Conservation (phyloP, 306 rosid genomes). For the Clitoria ternatea region DNA sequence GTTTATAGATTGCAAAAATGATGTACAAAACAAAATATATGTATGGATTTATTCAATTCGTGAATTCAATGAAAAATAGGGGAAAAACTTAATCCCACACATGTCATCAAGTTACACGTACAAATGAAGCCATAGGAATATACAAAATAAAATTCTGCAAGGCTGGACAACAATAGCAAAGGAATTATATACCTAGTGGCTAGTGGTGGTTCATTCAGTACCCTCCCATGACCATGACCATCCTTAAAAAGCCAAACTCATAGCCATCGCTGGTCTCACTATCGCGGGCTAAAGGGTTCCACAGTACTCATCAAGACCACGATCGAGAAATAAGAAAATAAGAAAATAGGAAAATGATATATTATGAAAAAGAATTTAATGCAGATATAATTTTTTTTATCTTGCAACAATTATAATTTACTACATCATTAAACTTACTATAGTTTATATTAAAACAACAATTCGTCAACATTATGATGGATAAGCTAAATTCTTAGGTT, state of each 20-base stretch:
- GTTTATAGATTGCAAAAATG: background rate
- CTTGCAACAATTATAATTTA: too few species aligned
- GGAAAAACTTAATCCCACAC: constrained; percentile 12
- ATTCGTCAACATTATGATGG: too few species aligned
- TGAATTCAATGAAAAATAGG: background rate
- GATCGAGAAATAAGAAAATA: background rate
- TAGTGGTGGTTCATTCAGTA: constrained; percentile 11
- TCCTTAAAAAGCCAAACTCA: constrained; percentile 23
- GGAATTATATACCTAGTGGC: background rate
- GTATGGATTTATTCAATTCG: constrained; percentile 22
- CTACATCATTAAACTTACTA: too few species aligned
- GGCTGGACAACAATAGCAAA: constrained; percentile 42
- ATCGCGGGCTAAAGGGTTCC: constrained; percentile 30
- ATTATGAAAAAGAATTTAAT: too few species aligned
- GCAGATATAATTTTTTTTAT: too few species aligned
- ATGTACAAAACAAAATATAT: background rate
- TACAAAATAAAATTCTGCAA: constrained; percentile 49
- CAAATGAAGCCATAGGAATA: constrained; percentile 29
- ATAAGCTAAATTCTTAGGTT: too few species aligned
- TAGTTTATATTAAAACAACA: too few species aligned
- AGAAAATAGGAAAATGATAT: background rate
- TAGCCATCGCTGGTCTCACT: constrained; percentile 43
- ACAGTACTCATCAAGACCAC: constrained; percentile 51
- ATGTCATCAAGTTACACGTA: constrained; percentile 15
- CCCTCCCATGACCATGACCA: constrained; percentile 10